Conservation (phyloP, 345 rosid genomes). For the Eucalyptus cladocalyx region DNA sequence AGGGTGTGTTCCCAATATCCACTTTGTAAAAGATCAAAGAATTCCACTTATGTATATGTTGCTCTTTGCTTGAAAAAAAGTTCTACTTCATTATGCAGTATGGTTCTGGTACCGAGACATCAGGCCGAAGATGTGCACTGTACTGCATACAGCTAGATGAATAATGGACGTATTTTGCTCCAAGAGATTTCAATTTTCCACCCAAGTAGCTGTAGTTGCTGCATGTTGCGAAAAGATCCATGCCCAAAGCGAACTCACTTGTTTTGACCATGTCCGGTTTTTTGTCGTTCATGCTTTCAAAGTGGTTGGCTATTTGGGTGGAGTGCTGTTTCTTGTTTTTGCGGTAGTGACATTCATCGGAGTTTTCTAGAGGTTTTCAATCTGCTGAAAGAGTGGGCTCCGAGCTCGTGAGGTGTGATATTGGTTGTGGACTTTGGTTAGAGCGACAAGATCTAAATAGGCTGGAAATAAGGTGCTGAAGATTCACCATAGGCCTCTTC, state of each 20-base stretch:
- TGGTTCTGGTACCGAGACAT: not conserved
- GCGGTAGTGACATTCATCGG: slow-evolving; percentile 28
- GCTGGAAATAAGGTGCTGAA: not conserved
- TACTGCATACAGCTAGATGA: not conserved
- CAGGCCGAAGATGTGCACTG: not conserved
- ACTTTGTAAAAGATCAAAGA: no score
- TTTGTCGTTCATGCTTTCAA: not conserved
- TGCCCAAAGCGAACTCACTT: not conserved
- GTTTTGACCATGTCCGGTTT: not conserved
- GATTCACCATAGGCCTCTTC: not conserved
- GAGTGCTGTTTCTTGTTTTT: slow-evolving; percentile 70
- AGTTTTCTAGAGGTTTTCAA: no score
- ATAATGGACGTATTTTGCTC: not conserved
- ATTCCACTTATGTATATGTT: no score
- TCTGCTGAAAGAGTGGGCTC: not conserved
- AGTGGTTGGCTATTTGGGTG: slow-evolving; percentile 87
- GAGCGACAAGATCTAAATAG: not conserved
- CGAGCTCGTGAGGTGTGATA: not conserved
- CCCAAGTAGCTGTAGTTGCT: not conserved
- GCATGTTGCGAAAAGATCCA: not conserved
- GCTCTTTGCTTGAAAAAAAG: no score
- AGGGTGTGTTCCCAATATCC: no score
- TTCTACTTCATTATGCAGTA: no score
- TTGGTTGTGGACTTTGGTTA: not conserved
- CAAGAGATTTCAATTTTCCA: not conserved